A percentile compares a stretch with the other conserved stretches of the same genome.
phyloP scores from a whole-genome alignment of 2,329 filamentous ascomycete genomes.

The Leptographium lundbergii region DNA sequence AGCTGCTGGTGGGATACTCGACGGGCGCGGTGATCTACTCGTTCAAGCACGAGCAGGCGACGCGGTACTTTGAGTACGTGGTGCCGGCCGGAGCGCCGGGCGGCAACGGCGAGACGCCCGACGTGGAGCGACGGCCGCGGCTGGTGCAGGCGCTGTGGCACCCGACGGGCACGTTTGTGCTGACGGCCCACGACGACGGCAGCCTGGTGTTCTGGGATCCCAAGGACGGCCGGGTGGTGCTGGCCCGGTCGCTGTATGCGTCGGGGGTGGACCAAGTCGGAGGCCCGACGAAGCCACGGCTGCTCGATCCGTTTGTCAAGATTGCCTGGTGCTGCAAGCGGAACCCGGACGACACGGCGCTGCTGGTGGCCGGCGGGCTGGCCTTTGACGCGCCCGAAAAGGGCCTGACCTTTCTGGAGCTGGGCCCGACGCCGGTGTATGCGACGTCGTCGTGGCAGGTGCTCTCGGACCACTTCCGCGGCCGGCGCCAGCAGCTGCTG shows the following conservation, averaged over 20 bases:
- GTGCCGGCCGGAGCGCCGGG: conserved; percentile 73
- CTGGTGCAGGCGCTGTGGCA: conserved; percentile 86
- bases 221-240: conserved; percentile 72
- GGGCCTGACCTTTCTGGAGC: conserved; percentile 77
- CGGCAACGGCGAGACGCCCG: conserved; percentile 53
- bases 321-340: conserved; percentile 90
- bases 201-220: conserved; percentile 91
- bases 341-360: conserved; percentile 84
- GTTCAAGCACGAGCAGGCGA: conserved; percentile 77
- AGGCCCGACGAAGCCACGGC: conserved; percentile 34
- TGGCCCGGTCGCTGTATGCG: conserved; percentile 69
- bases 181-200: conserved; percentile 81
- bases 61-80: conserved; percentile 73
- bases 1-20: conserved; percentile 79
- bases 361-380: conserved; percentile 76
- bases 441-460: conserved; percentile 83
- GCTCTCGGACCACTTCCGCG: conserved; percentile 64
- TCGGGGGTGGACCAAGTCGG: conserved; percentile 57
- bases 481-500: conserved; percentile 59
- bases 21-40: conserved; percentile 84
- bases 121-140: conserved; percentile 54
- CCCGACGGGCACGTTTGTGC: conserved; percentile 78
- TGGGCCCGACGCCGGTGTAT: conserved; percentile 81
- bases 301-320: conserved; percentile 63
- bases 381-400: conserved; percentile 53